These are phyloP conservation scores for Gossypium herbaceum DNA, from an alignment of 345 rosid species.

Conservation along the genomic window DNA sequence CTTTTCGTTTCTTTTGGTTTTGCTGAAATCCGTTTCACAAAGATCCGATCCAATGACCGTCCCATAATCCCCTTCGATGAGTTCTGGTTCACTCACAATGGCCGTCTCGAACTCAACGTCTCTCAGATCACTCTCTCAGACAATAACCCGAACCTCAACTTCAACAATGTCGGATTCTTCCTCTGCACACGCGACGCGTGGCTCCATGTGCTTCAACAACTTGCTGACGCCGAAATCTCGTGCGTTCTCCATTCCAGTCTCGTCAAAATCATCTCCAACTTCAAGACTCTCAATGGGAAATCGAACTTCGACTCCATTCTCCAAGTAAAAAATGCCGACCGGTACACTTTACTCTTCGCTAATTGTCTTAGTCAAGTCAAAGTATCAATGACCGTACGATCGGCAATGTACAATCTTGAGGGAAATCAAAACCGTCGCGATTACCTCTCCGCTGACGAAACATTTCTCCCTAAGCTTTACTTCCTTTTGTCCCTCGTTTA, in stretches of 20 bases:
- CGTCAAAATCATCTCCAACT: constrained; percentile 61
- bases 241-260: constrained; percentile 71
- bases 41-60: constrained; percentile 7
- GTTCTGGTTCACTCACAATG: constrained; percentile 84
- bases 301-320: constrained; percentile 21
- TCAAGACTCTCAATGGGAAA: constrained; percentile 45
- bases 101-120: constrained; percentile 72
- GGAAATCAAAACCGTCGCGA: constrained; percentile 55
- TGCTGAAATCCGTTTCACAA: constrained; percentile 66
- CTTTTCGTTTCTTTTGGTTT: constrained; percentile 28
- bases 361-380: constrained; percentile 64
- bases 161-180: constrained; percentile 76
- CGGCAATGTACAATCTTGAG: constrained; percentile 84
- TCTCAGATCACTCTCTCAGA: constrained; percentile 48
- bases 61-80: constrained; percentile 38
- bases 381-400: constrained; percentile 65
- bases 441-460: constrained; percentile 77
- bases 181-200: constrained; percentile 83
- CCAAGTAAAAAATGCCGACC: constrained; percentile 54
- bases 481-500: constrained; percentile 62
- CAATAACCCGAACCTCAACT: constrained; percentile 50
- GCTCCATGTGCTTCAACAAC: constrained; percentile 67
- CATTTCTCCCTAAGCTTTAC: constrained; percentile 72
- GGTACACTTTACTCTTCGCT: constrained; percentile 71
- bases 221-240: constrained; percentile 64